Evolutionary conservation across 179 eudicot genomes (phyloP).

Genomic region (Beta corolliflora): DNA sequence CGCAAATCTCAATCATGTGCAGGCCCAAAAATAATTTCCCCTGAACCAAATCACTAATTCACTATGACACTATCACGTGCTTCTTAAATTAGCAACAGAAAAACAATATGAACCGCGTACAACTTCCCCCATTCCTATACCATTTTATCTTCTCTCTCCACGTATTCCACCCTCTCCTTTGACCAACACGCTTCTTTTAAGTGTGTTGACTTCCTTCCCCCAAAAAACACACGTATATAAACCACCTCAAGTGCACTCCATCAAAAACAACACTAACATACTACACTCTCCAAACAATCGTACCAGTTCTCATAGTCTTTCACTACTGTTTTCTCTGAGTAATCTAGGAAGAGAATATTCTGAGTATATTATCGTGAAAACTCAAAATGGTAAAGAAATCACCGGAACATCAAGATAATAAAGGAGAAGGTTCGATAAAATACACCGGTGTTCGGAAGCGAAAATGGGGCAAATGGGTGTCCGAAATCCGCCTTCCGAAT

Average conservation of each 20-base stretch:
- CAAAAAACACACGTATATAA: conserved; percentile 5
- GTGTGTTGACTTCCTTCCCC: conserved; percentile 28
- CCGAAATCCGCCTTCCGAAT: conserved; percentile 71
- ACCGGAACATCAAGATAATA: neutral
- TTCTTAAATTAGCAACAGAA: neutral
- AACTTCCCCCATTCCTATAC: neutral
- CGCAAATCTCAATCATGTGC: neutral
- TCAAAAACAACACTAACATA: neutral
- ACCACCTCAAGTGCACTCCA: neutral
- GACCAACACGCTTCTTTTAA: conserved; percentile 34
- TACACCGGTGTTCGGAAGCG: conserved; percentile 74
- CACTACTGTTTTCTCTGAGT: neutral
- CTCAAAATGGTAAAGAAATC: neutral
- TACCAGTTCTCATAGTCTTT: neutral
- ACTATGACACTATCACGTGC: conserved; percentile 30
- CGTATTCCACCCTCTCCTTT: conserved; percentile 18
- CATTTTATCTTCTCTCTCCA: conserved; percentile 17
- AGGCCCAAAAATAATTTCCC: neutral
- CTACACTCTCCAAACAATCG: too few relatives aligned
- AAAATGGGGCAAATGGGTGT: conserved; percentile 80
- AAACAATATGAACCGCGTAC: conserved; percentile 34
- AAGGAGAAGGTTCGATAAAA: conserved; percentile 14
- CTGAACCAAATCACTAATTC: neutral
- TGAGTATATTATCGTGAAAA: neutral
- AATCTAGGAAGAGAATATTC: neutral